Evolutionary conservation across 352 stramenopile genomes (phyloP), one percentile per base, ranked within the genome.

Genomic region (Elongisporangium undulatum): DNA sequence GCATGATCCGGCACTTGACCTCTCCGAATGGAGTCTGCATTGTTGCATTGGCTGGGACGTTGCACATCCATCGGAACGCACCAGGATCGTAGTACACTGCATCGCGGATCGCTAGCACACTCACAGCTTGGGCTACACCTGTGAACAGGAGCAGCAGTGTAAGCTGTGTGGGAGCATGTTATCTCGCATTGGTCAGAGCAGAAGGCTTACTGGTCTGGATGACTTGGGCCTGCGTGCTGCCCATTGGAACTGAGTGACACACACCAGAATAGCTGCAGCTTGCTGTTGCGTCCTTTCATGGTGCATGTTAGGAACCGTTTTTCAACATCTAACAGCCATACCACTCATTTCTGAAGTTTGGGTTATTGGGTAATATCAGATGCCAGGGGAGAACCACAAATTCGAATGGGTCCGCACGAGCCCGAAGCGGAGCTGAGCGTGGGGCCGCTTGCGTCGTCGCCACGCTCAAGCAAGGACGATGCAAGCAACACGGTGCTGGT

Each of bases 1-100:
- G 70, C 53, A 85, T 61, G 20, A 75, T 34, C 26, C 83, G 39
- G 41, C 62, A 85, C 53, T 60, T 59, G 41, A 83, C 67, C 55
- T 82, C 68, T 23, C 77, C 82, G 61, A 90, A 86, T 2, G 23
- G 34, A 19, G 79, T 90, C 26, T 63, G 63, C 52, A 92, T 79
- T 10, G 50, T 23, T 0, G 75, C 56, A 55, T 77, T 76, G 20
- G 62, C 38, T 4, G 75, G 68, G 20, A 92, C 71, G 0, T 56
- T 71, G 20, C 68, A 74, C 17, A 66, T 70, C 82, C 77, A 92
- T 7, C 59, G 56, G 38, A 65, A 61, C 12, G 67, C 56, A 15
- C 59, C 60, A 1, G 58, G 61, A 55, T 92, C 79, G 41, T 75
- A 88, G 49, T 79, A 75, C 19, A 90, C 77, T 51, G 74, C 55